Evolutionary conservation across 495 filamentous ascomycete genomes (phyloP), one percentile per base, ranked within the genome.

Genomic region (Trichoderma asperelloides): DNA sequence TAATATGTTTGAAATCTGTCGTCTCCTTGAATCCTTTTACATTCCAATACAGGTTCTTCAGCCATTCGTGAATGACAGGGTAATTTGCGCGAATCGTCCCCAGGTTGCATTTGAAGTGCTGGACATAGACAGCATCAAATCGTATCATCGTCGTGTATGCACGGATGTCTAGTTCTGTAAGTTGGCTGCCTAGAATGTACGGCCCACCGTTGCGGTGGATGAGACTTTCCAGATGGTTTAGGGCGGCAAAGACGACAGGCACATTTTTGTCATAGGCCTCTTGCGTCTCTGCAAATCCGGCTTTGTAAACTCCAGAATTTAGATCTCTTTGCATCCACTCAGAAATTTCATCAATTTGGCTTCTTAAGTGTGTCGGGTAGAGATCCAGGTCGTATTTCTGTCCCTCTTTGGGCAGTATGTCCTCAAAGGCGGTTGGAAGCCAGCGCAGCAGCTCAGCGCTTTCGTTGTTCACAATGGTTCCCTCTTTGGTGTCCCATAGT

Each of bases 81-180:
- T 91, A 93, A 60, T 88, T 92, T 27, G 84, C 86, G 3, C 93
- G 78, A 67, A 97, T 96, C 77, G 91, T 91, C 9, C 87, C 82
- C 47, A 96, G 75, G 74, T 97, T 97, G 74, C 89, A 93, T 80
- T 96, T 96, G 82, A 97, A 97, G 76, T 96, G 91, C 81, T 95
- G 91, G 5, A 96, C 91, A 71, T 96, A 96, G 49, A 95, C 91
- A 15, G 86, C 82, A 71, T 96, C 92, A 78, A 96, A 96, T 40
- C 92, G 85, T 66, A 94, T 78, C 62, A 96, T 88, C 6, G 92
- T 96, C 3, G 91, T 90, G 80, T 86, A 95, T n/a, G 73, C 76
- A 33, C 92, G 79, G 65, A 97, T 83, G 77, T 97, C 93, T 0
- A 87, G 87, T 80, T 97, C 93, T 3, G 92, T 96, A 64, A 95